Evolutionary conservation across 2,329 filamentous ascomycete genomes (phyloP), one percentile per base, ranked within the genome.

Genomic region (Alternaria conjuncta): DNA sequence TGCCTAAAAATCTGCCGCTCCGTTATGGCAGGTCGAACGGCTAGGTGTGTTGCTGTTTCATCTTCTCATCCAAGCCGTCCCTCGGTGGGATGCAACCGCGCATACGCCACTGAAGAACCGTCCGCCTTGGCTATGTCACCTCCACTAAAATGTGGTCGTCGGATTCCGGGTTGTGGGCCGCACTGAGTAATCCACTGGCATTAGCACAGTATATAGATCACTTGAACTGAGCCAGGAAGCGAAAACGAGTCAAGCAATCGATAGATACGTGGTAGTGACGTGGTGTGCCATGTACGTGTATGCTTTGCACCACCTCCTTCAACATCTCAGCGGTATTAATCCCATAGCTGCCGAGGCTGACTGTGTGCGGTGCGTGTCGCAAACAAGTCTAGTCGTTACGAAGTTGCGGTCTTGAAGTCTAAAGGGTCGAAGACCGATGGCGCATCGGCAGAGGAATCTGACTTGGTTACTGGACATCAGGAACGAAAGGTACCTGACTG

Each of bases 41-140:
- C 36, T 28, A 36, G 23, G 41, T 44, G 32, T 26, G 32, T 26
- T 45, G 28, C 36, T 43, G 49, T 59, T 59, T 59, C 57, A 55
- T 53, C 49, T 32, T 54, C 41, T 43, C 25, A 44, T 46, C 18
- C 44, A 41, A 61, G 62, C 59, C 55, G 56, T 50, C 20, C 30
- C 28, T 68, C 56, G 66, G 64, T 57, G 20, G 23, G 32, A 63
- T 61, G 44, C 46, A 49, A 46, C 54, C 46, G 59, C 28, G n/a
- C 23, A 36, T 21, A 28, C 55, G 54, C 47, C 47, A 58, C 23
- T 57, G 28, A 21, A 13, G 26, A 53, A 51, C 41, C 55, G 32
- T 57, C 45, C 26, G 32, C 28, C 45, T 61, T 51, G 36, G 45
- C 36, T 15, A 44, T 20, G 46, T 36, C 32, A 36, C 45, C 55